Base-by-base conservation (phyloP, 2,329 filamentous ascomycete genomes). In the Colletotrichum salicis region DNA sequence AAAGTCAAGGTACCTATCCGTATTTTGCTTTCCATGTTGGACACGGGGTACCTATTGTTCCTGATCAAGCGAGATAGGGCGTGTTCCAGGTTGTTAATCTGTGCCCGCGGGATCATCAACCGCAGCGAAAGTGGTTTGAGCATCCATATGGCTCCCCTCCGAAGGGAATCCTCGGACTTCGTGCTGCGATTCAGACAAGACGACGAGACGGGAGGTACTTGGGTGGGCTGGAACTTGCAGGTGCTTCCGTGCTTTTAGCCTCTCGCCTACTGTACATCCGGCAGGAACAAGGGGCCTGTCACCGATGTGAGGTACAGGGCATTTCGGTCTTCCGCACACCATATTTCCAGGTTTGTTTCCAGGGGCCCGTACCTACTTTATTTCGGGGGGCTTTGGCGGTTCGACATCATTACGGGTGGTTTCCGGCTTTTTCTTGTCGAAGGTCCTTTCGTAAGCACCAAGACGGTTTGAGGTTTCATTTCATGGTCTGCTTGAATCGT, bases 201-300 rank as follows among this genome's bases (percentile, higher is more conserved):
- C 11, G 33, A 35, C 41, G 41, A 22, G 41, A 48, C 41, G 19
- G 19, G 10, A 48, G 19, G 41, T 22, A 48, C 41, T 48, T 48
- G 19, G 41, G 19, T 22, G 8, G 41, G 41, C 41, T 48, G 41
- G 19, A 51, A 61, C 37, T 41, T 31, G n/a, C 27, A 51, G 31
- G 60, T 54, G 60, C 24, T 54, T 71, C 69, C 64, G 69, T 71
- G 65, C 59, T 54, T 33, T 64, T 71, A 69, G 69, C 59, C 58
- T 64, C 65, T 61, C 65, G 45, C 41, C 54, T 61, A 61, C 64
- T 71, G 58, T 71, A 62, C 64, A 55, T 70, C 63, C 57, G 68
- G 63, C 63, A 37, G 58, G 64, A 56, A 52, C 51, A 58, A 15
- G 51, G 54, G 67, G 63, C 29, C 48, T 57, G 62, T 61, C 63